phyloP scores from a whole-genome alignment of 768 basidiomycete genomes.

The Mycena sanguinolenta region DNA sequence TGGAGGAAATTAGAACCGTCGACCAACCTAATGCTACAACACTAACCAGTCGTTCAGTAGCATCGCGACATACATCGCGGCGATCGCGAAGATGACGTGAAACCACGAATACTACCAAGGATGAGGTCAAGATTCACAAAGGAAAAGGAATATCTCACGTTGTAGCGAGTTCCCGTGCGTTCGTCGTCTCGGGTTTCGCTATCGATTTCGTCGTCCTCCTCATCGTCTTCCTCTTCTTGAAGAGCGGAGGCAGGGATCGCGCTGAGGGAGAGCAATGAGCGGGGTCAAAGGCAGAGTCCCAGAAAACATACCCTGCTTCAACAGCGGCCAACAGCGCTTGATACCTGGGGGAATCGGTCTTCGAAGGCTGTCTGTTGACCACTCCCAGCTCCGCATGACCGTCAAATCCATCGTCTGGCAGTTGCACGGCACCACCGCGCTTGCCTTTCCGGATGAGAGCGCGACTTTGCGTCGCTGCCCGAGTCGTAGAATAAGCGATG shows the following conservation, averaged over 20 bases:
- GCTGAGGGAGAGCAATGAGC: slow-evolving; percentile 51
- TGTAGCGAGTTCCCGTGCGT: slow-evolving; percentile 93
- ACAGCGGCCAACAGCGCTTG: slow-evolving; percentile 96
- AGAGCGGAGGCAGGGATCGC: slow-evolving; percentile 95
- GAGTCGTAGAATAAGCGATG: slow-evolving; percentile 96
- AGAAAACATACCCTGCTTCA: slow-evolving; percentile 82
- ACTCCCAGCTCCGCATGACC: slow-evolving; percentile 78
- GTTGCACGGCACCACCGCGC: slow-evolving; percentile 72
- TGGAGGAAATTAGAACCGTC: slow-evolving; percentile 42
- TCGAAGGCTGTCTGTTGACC: slow-evolving; percentile 86
- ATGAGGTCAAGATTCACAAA: slow-evolving; percentile 16
- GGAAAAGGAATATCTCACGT: slow-evolving; percentile 63
- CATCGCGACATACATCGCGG: slow-evolving; percentile 98
- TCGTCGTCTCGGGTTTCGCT: slow-evolving; percentile 93
- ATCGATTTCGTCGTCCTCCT: slow-evolving; percentile 83
- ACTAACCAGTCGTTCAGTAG: slow-evolving; percentile 96
- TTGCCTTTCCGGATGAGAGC: slow-evolving; percentile 86
- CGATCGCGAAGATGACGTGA: slow-evolving; percentile 97
- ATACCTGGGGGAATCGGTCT: slow-evolving; percentile 90
- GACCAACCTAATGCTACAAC: neutral
- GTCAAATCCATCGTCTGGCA: slow-evolving; percentile 66
- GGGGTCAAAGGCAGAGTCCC: neutral
- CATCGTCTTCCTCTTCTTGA: slow-evolving; percentile 82
- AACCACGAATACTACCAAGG: slow-evolving; percentile 92
- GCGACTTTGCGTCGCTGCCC: slow-evolving; percentile 95